Conservation (phyloP, 2,329 filamentous ascomycete species). For the Didymella exigua region DNA sequence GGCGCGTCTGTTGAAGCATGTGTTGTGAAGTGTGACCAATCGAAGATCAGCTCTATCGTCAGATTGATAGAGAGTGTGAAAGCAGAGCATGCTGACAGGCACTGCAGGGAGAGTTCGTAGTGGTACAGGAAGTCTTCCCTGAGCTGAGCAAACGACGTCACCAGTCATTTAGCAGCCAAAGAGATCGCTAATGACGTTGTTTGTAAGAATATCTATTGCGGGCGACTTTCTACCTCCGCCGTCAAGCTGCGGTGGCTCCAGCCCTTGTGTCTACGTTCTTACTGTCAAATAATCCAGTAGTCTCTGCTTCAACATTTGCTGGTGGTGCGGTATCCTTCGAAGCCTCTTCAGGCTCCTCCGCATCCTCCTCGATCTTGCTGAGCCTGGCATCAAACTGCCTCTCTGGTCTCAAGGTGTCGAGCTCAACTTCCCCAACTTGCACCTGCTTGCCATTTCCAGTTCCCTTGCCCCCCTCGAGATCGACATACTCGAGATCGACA, state of each 20-base stretch:
- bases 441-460: slow-evolving; percentile 19
- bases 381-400: slow-evolving; percentile 7
- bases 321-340: not conserved
- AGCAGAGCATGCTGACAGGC: too few species aligned
- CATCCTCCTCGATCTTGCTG: slow-evolving; percentile 15
- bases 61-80: too few species aligned
- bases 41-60: too few species aligned
- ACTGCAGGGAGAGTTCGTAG: too few species aligned
- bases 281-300: not conserved
- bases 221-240: not conserved
- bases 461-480: slow-evolving; percentile 39
- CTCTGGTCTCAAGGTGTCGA: not conserved
- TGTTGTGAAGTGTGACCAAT: too few species aligned
- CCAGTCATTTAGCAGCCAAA: too few species aligned
- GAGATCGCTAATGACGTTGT: not conserved
- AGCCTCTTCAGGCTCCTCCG: slow-evolving; percentile 4
- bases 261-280: not conserved
- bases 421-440: slow-evolving; percentile 11
- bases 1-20: too few species aligned
- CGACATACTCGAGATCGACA: slow-evolving; percentile 33
- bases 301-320: not conserved
- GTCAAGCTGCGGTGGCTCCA: not conserved
- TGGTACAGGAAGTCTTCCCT: too few species aligned
- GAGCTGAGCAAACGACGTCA: too few species aligned
- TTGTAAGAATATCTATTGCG: not conserved